Evolutionary conservation across 179 eudicot species (phyloP).

Genomic region (Vitellaria paradoxa): DNA sequence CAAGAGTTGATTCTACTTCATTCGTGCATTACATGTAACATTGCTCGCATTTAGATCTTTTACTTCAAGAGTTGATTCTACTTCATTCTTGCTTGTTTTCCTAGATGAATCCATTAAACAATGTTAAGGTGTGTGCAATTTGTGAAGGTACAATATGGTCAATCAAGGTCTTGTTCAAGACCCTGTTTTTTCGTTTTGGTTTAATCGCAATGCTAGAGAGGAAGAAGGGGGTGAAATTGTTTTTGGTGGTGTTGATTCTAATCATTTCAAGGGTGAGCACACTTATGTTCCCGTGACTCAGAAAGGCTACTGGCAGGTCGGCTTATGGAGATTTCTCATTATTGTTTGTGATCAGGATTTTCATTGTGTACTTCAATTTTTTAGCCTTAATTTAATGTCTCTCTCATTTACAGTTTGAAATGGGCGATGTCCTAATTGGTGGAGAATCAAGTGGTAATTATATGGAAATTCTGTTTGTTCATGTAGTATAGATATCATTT

Average conservation of each 20-base stretch:
- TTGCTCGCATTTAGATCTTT: constrained; percentile 4
- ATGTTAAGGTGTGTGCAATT: neutral
- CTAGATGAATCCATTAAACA: neutral
- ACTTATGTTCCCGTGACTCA: constrained; percentile 64
- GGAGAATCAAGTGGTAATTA: constrained; percentile 62
- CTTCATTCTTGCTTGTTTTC: neutral
- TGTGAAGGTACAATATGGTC: constrained; percentile 68
- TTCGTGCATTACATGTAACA: neutral
- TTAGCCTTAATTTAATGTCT: neutral
- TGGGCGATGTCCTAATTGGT: constrained; percentile 70
- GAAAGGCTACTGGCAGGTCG: constrained; percentile 88
- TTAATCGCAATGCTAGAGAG: constrained; percentile 49
- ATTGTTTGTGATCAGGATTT: neutral
- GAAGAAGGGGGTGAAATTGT: constrained; percentile 69
- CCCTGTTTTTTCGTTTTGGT: constrained; percentile 77
- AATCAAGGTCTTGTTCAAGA: constrained; percentile 63
- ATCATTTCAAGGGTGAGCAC: constrained; percentile 67
- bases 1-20: neutral
- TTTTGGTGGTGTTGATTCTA: constrained; percentile 73
- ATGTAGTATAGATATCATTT: neutral
- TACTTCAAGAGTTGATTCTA: neutral
- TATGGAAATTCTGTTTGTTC: neutral
- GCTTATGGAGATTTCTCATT: neutral
- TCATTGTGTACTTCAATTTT: neutral
- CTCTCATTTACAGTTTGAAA: constrained; percentile 51